Percentiles rank a stretch among this genome's conserved stretches.
phyloP scores from a whole-genome alignment of 805 yeast genomes.

The Starmerella apis region DNA sequence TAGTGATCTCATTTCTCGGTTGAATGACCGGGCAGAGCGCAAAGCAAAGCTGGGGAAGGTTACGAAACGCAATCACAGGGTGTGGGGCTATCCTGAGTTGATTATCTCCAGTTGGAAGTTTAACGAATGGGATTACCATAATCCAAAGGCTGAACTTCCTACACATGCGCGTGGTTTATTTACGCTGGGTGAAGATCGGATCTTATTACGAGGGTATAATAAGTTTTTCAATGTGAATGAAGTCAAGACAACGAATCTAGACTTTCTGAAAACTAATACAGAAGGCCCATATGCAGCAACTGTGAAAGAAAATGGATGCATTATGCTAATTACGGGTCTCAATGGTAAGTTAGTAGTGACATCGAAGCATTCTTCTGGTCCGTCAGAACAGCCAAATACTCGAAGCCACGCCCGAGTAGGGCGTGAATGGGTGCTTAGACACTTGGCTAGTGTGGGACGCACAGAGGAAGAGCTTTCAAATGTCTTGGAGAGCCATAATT shows the following conservation, averaged over 20 bases:
- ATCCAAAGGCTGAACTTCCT: constrained; percentile 46
- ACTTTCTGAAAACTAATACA: constrained; percentile 39
- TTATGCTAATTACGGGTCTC: constrained; percentile 66
- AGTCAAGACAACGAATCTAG: constrained; percentile 42
- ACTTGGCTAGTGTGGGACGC: constrained; percentile 38
- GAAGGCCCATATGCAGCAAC: constrained; percentile 73
- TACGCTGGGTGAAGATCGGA: constrained; percentile 36
- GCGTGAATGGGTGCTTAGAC: constrained; percentile 44
- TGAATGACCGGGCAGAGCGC: not conserved
- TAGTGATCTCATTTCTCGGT: not conserved
- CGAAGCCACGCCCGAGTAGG: constrained; percentile 73
- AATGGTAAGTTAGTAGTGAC: constrained; percentile 77
- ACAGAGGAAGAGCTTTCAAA: constrained; percentile 45
- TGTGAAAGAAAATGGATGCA: constrained; percentile 88
- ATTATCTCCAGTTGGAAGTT: constrained; percentile 56
- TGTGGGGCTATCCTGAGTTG: constrained; percentile 28
- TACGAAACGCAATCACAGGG: constrained; percentile 13
- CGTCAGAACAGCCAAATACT: constrained; percentile 25
- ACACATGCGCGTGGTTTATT: constrained; percentile 77
- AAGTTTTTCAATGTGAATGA: constrained; percentile 84
- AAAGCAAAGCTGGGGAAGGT: constrained; percentile 21
- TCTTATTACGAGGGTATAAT: constrained; percentile 81
- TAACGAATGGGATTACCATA: constrained; percentile 79
- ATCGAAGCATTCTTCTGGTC: constrained; percentile 84
- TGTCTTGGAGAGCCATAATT: constrained; percentile 39